Base-by-base conservation (phyloP, 2,329 filamentous ascomycete genomes). In the Paecilomyces variotii region DNA sequence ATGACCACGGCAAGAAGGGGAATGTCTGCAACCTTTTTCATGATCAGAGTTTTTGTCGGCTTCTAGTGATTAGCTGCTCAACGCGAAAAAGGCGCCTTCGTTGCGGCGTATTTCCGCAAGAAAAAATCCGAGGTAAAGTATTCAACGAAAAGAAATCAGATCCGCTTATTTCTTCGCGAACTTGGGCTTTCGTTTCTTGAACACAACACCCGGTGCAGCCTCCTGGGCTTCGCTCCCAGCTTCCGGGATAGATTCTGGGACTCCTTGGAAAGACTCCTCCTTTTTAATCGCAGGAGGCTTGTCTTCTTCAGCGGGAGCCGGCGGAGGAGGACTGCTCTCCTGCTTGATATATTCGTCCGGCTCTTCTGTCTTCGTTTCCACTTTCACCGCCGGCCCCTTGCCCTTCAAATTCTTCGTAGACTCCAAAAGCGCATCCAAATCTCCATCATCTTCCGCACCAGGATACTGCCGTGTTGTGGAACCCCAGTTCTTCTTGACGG, bases 141-240 rank as follows among this genome's bases (percentile, higher is more conserved):
- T 3, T n/a, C 32, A 34, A 34, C 14, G 35, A 10, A 11, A 32
- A 10, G 30, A 2, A 32, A 19, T 19, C 39, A 45, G n/a, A 1
- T n/a, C n/a, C 5, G 7, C n/a, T 61, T 66, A 76, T 68, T 72
- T 73, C 64, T 71, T 75, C 64, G 72, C 70, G 55, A 70, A 65
- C 65, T 79, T 80, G 2, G 76, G 70, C 62, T 78, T 80, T 62
- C 78, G 77, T 62, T 79, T 80, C 63, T 79, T 80, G 70, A 80
- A 80, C 25, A 79, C 64, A 49, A 78, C 70, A 2, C 71, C 72
- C 3, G 69, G 57, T 4, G 60, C 61, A 24, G 60, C 57, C 32
- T 70, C 69, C 55, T 70, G 65, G 3, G 49, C 55, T 30, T 64
- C 64, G 0, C 61, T 60, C 59, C 63, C 62, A 11, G 59, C 56